Conservation (phyloP, 1,284 basidiomycete species). For the Sphaerobolus stellatus region DNA sequence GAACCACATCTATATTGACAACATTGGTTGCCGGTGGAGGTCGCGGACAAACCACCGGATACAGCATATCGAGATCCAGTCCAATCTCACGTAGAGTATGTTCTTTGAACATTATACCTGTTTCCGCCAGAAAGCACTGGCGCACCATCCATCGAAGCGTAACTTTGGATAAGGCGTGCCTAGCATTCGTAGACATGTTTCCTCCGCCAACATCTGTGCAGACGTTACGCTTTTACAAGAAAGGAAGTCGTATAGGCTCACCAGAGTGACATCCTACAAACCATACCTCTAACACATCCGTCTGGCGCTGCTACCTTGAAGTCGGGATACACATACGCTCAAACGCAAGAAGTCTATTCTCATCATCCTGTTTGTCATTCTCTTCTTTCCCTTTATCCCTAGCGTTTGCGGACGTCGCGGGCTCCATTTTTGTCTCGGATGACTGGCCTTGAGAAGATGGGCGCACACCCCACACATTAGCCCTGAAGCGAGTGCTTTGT, state of each 20-base stretch:
- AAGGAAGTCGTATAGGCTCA: slow-evolving; percentile 27
- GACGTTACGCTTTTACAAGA: neutral
- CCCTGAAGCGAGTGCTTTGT: slow-evolving; percentile 33
- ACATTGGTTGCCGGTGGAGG: slow-evolving; percentile 25
- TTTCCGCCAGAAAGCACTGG: slow-evolving; percentile 44
- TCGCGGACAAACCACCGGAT: slow-evolving; percentile 35
- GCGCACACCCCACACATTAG: slow-evolving; percentile 7
- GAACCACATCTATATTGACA: neutral
- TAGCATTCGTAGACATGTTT: slow-evolving; percentile 43
- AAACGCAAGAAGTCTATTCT: neutral
- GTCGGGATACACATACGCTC: neutral
- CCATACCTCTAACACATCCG: slow-evolving; percentile 63
- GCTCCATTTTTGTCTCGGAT: neutral
- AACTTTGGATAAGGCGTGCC: slow-evolving; percentile 53
- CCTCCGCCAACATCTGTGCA: slow-evolving; percentile 68
- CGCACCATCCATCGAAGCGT: slow-evolving; percentile 73
- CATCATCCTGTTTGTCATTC: neutral
- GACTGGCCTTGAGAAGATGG: neutral
- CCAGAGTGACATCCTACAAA: slow-evolving; percentile 61
- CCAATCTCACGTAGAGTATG: slow-evolving; percentile 15
- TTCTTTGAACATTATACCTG: slow-evolving; percentile 52
- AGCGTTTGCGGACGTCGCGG: neutral
- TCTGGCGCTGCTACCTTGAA: slow-evolving; percentile 12
- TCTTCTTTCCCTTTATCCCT: neutral
- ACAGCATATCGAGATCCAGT: slow-evolving; percentile 31